These are phyloP conservation scores for Phytopythium vexans DNA, from an alignment of 352 stramenopile genomes.

Conservation along the genomic window DNA sequence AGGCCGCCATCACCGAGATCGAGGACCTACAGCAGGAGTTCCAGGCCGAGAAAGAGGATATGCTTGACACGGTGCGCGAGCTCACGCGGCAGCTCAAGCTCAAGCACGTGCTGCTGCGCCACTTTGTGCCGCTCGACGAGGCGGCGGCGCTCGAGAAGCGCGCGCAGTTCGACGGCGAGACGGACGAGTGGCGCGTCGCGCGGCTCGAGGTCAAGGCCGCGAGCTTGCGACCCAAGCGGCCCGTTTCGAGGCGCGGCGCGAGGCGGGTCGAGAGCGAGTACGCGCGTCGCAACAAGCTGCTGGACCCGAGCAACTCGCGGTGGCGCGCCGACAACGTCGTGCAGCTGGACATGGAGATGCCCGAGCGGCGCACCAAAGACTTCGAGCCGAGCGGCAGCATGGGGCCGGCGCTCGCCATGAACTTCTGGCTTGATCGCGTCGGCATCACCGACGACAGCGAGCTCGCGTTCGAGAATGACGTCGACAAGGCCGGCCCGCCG, in stretches of 20 bases:
- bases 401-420: constrained; percentile 43
- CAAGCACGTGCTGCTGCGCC: constrained; percentile 89
- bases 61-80: constrained; percentile 94
- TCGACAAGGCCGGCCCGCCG: constrained; percentile 19
- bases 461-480: constrained; percentile 60
- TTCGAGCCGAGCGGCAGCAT: constrained; percentile 57
- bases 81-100: constrained; percentile 94
- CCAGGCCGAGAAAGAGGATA: constrained; percentile 92
- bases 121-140: constrained; percentile 85
- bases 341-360: constrained; percentile 88
- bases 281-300: constrained; percentile 71
- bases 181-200: constrained; percentile 88
- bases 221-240: constrained; percentile 52
- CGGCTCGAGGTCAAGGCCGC: constrained; percentile 60
- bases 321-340: constrained; percentile 91
- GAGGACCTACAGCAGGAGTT: constrained; percentile 93
- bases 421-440: constrained; percentile 60
- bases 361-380: constrained; percentile 74
- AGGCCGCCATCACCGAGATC: constrained; percentile 86
- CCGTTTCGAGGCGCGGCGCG: constrained; percentile 57
- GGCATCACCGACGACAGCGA: constrained; percentile 46
- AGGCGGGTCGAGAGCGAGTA: constrained; percentile 92
- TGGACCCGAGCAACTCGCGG: constrained; percentile 83
- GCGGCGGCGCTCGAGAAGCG: constrained; percentile 75
- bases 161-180: constrained; percentile 86